Conservation (phyloP, 2,329 filamentous ascomycete species). For the Aspergillus chevalieri region DNA sequence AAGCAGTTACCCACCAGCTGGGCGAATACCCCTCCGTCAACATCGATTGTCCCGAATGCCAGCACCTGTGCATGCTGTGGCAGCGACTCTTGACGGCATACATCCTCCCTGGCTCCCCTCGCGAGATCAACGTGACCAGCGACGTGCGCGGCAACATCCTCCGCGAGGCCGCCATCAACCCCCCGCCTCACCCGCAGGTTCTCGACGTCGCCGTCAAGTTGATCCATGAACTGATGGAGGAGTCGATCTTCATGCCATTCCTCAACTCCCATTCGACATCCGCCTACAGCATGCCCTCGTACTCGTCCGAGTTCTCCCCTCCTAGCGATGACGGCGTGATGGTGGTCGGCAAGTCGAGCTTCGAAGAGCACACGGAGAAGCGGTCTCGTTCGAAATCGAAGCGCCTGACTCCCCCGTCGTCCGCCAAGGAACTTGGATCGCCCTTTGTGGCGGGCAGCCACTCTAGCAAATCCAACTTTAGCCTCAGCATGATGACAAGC, state of each 20-base stretch:
- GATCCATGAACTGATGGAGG: conserved; percentile 94
- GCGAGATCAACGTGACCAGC: conserved; percentile 85
- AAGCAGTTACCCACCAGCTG: conserved; percentile 47
- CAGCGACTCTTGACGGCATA: conserved; percentile 82
- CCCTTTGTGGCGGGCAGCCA: conserved; percentile 19
- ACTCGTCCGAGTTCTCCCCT: conserved; percentile 32
- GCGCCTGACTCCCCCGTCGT: conserved; percentile 28
- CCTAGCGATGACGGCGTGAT: conserved; percentile 31
- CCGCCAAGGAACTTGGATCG: conserved; percentile 23
- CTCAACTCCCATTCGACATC: conserved; percentile 60
- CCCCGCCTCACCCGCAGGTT: conserved; percentile 66
- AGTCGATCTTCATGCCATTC: conserved; percentile 89
- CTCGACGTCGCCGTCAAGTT: conserved; percentile 79
- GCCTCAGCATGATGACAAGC: conserved; percentile 25
- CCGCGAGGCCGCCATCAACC: conserved; percentile 50
- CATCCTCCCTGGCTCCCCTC: conserved; percentile 74
- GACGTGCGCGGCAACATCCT: conserved; percentile 78
- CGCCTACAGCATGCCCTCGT: conserved; percentile 41
- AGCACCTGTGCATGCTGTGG: conserved; percentile 77
- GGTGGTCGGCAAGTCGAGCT: conserved; percentile 22
- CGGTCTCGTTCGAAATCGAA: conserved; percentile 21
- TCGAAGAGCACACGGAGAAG: conserved; percentile 25
- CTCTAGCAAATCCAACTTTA: conserved; percentile 24
- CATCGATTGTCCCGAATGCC: conserved; percentile 50
- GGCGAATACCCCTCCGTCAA: conserved; percentile 41